Percentiles rank a stretch among this genome's conserved stretches.
phyloP scores from a whole-genome alignment of 192 early-diverging fungal species.

The Phycomyces nitens region DNA sequence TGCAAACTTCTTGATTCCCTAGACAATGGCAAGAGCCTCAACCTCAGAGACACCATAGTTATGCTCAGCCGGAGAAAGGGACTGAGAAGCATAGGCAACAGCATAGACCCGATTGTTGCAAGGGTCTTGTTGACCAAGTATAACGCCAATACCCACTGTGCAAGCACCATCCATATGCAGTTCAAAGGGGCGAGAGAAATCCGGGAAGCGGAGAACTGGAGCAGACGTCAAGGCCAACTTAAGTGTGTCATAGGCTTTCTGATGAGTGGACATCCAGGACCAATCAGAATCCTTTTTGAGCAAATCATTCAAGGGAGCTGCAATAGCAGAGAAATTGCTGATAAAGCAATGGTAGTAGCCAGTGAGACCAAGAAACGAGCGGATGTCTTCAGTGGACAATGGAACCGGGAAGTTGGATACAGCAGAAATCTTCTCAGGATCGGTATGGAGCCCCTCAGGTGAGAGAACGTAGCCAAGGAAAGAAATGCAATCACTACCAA shows the following conservation, averaged over 20 bases:
- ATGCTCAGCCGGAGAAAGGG: neutral
- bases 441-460: neutral
- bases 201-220: constrained; percentile 8
- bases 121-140: neutral
- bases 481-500: neutral
- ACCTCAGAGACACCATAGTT: constrained; percentile 6
- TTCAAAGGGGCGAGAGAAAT: constrained; percentile 5
- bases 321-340: constrained; percentile 5
- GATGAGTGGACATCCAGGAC: neutral
- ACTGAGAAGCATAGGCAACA: neutral
- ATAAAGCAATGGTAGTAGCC: constrained; percentile 19
- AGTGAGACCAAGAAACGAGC: constrained; percentile 22
- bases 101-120: neutral
- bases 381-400: neutral
- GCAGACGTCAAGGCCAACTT: neutral
- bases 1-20: neutral
- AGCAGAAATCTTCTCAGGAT: constrained; percentile 9
- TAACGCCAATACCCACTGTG: constrained; percentile 6
- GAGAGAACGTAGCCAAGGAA: constrained; percentile 22
- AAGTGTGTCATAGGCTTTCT: neutral
- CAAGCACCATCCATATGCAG: constrained; percentile 9
- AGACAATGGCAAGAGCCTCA: neutral
- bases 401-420: constrained; percentile 5
- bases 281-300: constrained; percentile 11
- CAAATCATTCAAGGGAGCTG: constrained; percentile 6